These are phyloP conservation scores for Lagenidium sp. DNA, from an alignment of 352 stramenopile genomes.

Conservation along the genomic window DNA sequence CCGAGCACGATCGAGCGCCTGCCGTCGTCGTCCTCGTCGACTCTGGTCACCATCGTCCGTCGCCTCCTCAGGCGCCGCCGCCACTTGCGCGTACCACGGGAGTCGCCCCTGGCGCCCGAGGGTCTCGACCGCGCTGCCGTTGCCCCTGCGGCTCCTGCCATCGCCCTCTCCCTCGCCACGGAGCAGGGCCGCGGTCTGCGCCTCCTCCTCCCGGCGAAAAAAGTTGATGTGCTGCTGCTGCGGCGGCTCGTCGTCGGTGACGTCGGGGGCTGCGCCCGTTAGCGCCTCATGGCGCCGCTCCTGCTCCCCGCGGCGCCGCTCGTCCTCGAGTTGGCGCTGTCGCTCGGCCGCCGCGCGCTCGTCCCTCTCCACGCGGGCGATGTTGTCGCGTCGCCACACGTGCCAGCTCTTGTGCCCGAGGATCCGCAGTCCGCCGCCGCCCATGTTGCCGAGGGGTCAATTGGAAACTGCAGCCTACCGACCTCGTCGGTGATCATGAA, in stretches of 20 bases:
- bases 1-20: no score
- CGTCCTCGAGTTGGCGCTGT: slow-evolving; percentile 18
- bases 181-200: slow-evolving; percentile 14
- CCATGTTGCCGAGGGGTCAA: no score
- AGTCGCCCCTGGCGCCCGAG: slow-evolving; percentile 8
- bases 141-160: not conserved
- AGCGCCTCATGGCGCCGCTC: slow-evolving; percentile 12
- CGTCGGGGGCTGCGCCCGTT: not conserved
- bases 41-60: not conserved
- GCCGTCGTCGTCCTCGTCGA: no score
- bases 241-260: no score
- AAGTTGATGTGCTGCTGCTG: slow-evolving; percentile 28
- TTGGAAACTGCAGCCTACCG: no score
- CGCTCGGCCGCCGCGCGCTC: slow-evolving; percentile 35
- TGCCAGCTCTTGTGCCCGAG: slow-evolving; percentile 71
- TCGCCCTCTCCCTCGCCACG: not conserved
- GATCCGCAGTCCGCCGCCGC: slow-evolving; percentile 19
- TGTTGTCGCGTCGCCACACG: slow-evolving; percentile 79
- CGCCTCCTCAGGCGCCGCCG: not conserved
- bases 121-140: slow-evolving; percentile 2
- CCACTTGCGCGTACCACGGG: slow-evolving; percentile 12
- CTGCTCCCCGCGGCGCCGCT: slow-evolving; percentile 7
- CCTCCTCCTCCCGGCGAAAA: slow-evolving; percentile 15
- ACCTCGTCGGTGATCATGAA: no score
- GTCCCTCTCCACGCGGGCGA: slow-evolving; percentile 65